phyloP scores from a whole-genome alignment of 2,329 filamentous ascomycete genomes.

The Diaporthe vaccinii region DNA sequence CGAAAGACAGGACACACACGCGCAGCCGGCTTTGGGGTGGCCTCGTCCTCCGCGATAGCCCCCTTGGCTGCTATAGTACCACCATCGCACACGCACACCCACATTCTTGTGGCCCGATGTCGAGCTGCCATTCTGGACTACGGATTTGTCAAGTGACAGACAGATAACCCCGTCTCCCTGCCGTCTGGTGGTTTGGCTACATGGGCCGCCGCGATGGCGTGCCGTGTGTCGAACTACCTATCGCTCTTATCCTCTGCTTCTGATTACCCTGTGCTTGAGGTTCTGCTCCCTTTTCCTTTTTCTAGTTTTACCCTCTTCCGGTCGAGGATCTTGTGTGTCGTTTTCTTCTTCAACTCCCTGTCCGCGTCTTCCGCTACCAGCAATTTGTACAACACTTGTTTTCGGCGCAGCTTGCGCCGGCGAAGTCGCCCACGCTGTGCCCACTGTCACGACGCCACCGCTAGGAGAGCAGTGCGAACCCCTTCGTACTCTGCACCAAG shows the following conservation, averaged over 20 bases:
- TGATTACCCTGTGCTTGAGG: neutral
- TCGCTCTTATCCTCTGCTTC: conserved; percentile 14
- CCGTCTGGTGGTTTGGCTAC: neutral
- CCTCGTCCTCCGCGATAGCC: conserved; percentile 21
- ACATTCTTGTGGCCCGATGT: neutral
- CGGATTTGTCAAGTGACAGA: conserved; percentile 31
- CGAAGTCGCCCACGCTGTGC: conserved; percentile 10
- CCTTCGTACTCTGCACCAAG: neutral
- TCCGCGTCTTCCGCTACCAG: neutral
- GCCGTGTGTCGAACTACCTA: conserved; percentile 5
- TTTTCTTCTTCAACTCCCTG: neutral
- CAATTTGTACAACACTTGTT: neutral
- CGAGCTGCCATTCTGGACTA: conserved; percentile 27
- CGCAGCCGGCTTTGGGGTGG: conserved; percentile 4
- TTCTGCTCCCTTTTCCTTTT: neutral
- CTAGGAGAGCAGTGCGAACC: neutral
- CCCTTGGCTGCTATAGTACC: conserved; percentile 28
- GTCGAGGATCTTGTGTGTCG: neutral
- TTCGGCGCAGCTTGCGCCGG: conserved; percentile 20
- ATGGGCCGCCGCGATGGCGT: conserved; percentile 20
- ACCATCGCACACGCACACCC: conserved; percentile 10
- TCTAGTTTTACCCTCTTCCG: neutral
- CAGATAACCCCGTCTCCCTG: conserved; percentile 1
- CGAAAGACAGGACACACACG: neutral
- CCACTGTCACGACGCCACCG: neutral